These are phyloP conservation scores for Tuber magnatum DNA, from an alignment of 495 filamentous ascomycete species.

Conservation along the genomic window DNA sequence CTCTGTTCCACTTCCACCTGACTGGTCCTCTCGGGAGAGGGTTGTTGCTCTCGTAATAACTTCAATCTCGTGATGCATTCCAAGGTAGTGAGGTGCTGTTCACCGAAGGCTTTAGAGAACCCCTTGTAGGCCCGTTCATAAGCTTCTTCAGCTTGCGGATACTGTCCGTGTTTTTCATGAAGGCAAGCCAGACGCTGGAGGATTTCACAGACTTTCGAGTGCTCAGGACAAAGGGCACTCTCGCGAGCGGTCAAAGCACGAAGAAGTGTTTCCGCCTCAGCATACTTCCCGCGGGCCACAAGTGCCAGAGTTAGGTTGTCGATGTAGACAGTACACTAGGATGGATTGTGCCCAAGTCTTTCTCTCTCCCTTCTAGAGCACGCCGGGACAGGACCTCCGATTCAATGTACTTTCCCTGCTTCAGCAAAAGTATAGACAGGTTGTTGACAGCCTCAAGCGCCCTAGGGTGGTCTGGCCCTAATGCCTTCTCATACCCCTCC, in stretches of 20 bases:
- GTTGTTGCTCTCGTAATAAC: no score
- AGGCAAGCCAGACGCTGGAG: not conserved
- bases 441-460: no score
- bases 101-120: not conserved
- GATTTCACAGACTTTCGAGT: not conserved
- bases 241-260: conserved; percentile 15
- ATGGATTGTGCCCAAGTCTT: conserved; percentile 13
- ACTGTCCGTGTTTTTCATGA: no score
- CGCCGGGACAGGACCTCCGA: not conserved
- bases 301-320: conserved; percentile 15
- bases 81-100: conserved; percentile 1
- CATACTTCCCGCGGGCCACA: conserved; percentile 22
- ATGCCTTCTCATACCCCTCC: not conserved
- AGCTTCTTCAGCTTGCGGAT: no score
- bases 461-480: no score
- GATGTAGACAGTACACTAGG: conserved; percentile 8
- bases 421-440: no score
- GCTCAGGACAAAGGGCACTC: conserved; percentile 7
- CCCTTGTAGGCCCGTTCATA: not conserved
- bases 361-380: conserved; percentile 9
- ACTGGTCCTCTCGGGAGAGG: no score
- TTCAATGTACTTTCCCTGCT: no score
- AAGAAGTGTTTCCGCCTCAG: conserved; percentile 31
- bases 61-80: no score
- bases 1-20: no score